These are phyloP conservation scores for Cronartium quercuum DNA, from an alignment of 1,284 basidiomycete species.

Conservation along the genomic window DNA sequence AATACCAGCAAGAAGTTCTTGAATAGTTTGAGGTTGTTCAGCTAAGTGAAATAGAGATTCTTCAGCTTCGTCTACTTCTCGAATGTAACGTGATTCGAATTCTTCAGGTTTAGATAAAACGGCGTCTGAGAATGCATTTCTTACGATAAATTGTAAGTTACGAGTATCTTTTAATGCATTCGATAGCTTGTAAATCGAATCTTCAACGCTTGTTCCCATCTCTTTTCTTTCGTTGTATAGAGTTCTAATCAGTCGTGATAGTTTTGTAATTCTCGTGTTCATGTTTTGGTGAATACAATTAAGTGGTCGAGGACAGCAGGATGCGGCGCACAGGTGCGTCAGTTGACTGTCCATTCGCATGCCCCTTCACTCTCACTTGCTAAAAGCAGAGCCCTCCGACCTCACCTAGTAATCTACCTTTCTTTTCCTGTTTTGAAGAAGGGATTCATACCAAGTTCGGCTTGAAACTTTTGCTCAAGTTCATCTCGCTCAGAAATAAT, in stretches of 20 bases:
- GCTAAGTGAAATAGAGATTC: constrained; percentile 18
- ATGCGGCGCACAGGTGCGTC: no score
- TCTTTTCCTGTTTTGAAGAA: no score
- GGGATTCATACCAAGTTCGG: no score
- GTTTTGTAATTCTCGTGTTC: no score
- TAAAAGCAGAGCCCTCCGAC: no score
- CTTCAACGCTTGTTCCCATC: constrained; percentile 5
- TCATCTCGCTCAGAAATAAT: no score
- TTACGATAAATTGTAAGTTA: constrained; percentile 9
- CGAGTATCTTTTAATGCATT: constrained; percentile 8
- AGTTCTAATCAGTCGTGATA: not conserved
- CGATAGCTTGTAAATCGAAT: constrained; percentile 10
- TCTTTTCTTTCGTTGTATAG: not conserved
- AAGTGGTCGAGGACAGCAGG: no score
- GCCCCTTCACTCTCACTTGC: no score
- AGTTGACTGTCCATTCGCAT: no score
- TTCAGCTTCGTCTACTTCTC: constrained; percentile 34
- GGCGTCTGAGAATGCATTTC: constrained; percentile 7
- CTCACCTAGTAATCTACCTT: no score
- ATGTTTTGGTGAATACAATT: no score
- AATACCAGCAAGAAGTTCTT: constrained; percentile 2
- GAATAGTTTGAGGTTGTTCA: not conserved
- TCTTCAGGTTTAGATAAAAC: constrained; percentile 24
- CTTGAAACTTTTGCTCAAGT: no score
- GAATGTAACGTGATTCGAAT: constrained; percentile 25